Conservation (phyloP, 306 rosid genomes). For the Argentina anserina region DNA sequence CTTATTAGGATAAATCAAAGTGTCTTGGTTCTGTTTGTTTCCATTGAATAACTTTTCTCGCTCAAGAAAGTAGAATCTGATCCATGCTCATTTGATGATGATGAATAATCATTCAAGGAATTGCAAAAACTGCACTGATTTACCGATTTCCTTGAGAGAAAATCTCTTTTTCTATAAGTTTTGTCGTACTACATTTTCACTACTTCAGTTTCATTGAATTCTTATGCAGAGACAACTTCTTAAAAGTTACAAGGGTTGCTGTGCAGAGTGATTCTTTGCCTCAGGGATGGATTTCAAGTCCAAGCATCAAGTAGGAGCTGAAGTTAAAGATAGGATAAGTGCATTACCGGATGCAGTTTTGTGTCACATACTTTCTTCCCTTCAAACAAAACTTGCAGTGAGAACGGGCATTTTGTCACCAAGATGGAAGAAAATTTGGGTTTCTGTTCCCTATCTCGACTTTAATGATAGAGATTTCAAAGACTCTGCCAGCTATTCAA, state of each 20-base stretch:
- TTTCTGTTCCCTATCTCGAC: neutral
- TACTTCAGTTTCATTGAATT: neutral
- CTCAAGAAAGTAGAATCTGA: neutral
- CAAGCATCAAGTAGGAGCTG: neutral
- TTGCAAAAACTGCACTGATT: too few species aligned
- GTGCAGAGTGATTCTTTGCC: neutral
- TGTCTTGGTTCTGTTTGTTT: neutral
- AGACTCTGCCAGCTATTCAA: neutral
- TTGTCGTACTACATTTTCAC: too few species aligned
- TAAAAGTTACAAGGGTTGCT: neutral
- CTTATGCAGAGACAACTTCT: neutral
- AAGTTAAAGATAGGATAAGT: neutral
- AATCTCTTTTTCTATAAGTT: too few species aligned
- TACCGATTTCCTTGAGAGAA: too few species aligned
- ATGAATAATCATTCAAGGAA: neutral
- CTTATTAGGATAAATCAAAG: neutral
- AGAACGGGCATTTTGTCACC: neutral
- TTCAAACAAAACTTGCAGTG: neutral
- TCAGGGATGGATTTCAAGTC: neutral
- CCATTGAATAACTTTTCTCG: neutral
- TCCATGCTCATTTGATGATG: neutral
- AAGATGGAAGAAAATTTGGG: slow-evolving; percentile 4
- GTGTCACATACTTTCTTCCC: neutral
- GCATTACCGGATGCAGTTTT: neutral
- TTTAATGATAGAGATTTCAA: neutral